Evolutionary conservation across 1,139 yeast species (phyloP).

Genomic region (Yamadazyma sp.): DNA sequence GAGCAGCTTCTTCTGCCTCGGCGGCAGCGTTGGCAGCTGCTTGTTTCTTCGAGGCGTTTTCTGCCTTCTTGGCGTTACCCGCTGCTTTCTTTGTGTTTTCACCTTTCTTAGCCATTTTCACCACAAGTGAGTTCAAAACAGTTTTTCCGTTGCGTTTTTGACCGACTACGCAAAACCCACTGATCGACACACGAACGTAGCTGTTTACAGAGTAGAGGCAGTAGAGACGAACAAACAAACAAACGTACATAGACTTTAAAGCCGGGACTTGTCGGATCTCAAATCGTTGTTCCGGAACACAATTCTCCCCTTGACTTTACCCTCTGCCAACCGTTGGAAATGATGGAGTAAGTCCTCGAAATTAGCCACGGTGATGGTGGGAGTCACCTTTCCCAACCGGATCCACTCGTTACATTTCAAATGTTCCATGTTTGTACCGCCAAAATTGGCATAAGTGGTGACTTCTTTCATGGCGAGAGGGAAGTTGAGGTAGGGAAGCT

Average conservation of each 20-base stretch:
- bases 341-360: slow-evolving; percentile 39
- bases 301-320: slow-evolving; percentile 44
- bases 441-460: slow-evolving; percentile 41
- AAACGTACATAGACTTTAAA: no score
- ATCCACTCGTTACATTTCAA: slow-evolving; percentile 47
- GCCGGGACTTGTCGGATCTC: slow-evolving; percentile 2
- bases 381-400: slow-evolving; percentile 38
- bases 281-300: slow-evolving; percentile 36
- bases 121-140: not conserved
- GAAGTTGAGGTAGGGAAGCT: slow-evolving; percentile 32
- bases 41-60: slow-evolving; percentile 59
- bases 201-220: no score
- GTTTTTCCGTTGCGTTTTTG: not conserved
- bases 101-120: slow-evolving; percentile 58
- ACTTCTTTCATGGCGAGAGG: slow-evolving; percentile 44
- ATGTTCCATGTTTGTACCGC: slow-evolving; percentile 49
- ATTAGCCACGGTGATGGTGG: slow-evolving; percentile 30
- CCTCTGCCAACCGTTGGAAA: slow-evolving; percentile 35
- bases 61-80: slow-evolving; percentile 73
- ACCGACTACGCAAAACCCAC: slow-evolving; percentile 4
- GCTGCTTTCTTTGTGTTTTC: slow-evolving; percentile 66
- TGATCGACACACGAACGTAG: not conserved
- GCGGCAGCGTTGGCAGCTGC: slow-evolving; percentile 49
- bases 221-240: no score
- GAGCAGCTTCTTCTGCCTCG: slow-evolving; percentile 57